Base-by-base conservation (phyloP, 352 stramenopile species). In the Phytopythium delawarense region DNA sequence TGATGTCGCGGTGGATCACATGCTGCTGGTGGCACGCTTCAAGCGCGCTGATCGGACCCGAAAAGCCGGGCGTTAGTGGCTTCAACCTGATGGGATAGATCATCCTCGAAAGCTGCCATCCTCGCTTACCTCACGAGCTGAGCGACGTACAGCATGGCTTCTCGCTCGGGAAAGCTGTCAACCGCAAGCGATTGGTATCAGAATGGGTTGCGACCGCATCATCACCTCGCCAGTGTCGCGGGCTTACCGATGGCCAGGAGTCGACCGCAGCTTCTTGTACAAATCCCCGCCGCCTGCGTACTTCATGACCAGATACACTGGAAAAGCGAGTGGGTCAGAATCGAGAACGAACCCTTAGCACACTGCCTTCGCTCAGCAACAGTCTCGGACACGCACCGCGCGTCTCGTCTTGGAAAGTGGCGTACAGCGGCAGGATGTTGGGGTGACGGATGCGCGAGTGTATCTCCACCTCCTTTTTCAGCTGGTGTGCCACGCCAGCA, bases 1-100 rank as follows among this genome's bases (percentile, higher is more conserved):
- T 98, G 57, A 98, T 98, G 61, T 98, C 96, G 16, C 95, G 79
- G 61, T 98, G 95, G 51, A 98, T 89, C 16, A 94, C 84, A 58
- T 91, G 84, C 60, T 94, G 84, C 28, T 88, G 59, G 64, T 94
- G 86, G 50, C 84, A 94, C 25, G 77, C 73, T 45, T 90, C 78
- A 35, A 94, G 64, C 18, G 75, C 75, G 46, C 74, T 87, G 60
- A 12, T 25, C 21, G 13, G 13, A 3, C 51, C 4, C 55, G 16
- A 12, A 61, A 56, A 2, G n/a, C 23, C 23, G 7, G 45, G 25
- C 16, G 15, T 32, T 20, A 39, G 40, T 18, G 7, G 28, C 15
- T 18, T 28, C 28, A 42, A 35, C 8, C 4, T 6, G n/a, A 45
- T 6, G 21, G 6, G 6, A 37, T 37, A 15, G 20, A 15, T 40